These are phyloP conservation scores for Citrullus amarus DNA, from an alignment of 306 rosid genomes.

Conservation along the genomic window DNA sequence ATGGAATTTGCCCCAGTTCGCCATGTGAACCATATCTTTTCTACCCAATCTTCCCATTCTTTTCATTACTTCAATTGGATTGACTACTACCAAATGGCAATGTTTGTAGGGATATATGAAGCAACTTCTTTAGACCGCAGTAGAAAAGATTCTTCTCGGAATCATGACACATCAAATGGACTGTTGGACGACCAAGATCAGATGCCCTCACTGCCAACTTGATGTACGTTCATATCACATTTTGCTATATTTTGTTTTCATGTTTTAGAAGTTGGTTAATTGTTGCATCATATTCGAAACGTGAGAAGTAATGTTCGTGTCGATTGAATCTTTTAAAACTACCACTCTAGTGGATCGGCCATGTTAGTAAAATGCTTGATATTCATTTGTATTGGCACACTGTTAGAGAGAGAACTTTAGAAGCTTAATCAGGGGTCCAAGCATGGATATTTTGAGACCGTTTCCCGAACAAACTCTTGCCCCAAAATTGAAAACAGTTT, in stretches of 20 bases:
- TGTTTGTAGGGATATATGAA: conserved; percentile 62
- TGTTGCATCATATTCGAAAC: not conserved
- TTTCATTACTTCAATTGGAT: not conserved
- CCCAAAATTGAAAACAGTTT: not conserved
- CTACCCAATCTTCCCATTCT: not conserved
- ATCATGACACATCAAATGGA: conserved; percentile 38
- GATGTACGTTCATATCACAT: conserved; percentile 30
- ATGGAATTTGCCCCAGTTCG: not conserved
- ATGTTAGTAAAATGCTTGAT: not conserved
- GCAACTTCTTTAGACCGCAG: conserved; percentile 80
- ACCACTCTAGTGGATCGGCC: no score
- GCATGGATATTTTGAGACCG: not conserved
- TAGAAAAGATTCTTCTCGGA: conserved; percentile 51
- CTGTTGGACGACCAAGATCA: conserved; percentile 45
- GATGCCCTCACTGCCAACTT: conserved; percentile 83
- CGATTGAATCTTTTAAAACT: not conserved
- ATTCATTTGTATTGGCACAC: not conserved
- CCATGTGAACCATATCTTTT: not conserved
- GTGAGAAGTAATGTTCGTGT: not conserved
- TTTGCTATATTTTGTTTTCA: not conserved
- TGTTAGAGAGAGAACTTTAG: not conserved
- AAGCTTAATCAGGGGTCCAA: not conserved
- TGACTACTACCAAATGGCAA: not conserved
- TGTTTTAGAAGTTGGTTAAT: conserved; percentile 1
- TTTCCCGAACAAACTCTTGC: not conserved